phyloP scores from a whole-genome alignment of 2,329 filamentous ascomycete genomes.

The Penicillium sp. region DNA sequence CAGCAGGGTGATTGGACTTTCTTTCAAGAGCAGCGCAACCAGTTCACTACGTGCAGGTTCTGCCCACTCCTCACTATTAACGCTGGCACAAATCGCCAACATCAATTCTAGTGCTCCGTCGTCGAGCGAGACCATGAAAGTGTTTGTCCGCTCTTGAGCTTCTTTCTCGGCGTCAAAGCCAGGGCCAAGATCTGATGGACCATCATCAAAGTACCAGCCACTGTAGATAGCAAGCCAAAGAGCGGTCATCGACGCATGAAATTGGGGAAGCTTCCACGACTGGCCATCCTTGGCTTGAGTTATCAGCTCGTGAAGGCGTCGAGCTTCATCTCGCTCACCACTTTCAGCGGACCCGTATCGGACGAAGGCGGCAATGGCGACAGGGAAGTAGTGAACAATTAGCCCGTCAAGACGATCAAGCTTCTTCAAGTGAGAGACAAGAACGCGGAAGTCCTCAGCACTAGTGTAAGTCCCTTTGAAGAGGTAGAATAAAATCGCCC shows the following conservation, averaged over 20 bases:
- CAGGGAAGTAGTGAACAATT: conserved; percentile 74
- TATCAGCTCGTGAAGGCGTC: conserved; percentile 63
- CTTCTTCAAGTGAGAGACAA: conserved; percentile 63
- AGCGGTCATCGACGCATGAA: conserved; percentile 71
- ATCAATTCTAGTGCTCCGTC: conserved; percentile 92
- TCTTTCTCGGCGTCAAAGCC: conserved; percentile 62
- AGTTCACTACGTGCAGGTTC: conserved; percentile 80
- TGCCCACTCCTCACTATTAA: conserved; percentile 75
- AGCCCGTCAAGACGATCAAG: conserved; percentile 71
- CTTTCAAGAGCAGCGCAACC: conserved; percentile 74
- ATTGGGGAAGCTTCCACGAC: conserved; percentile 64
- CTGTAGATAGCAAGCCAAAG: conserved; percentile 95
- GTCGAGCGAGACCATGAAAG: conserved; percentile 70
- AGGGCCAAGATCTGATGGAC: conserved; percentile 52
- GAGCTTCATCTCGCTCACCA: conserved; percentile 61
- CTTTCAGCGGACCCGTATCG: conserved; percentile 73
- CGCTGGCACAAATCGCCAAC: conserved; percentile 74
- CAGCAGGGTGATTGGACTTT: conserved; percentile 62
- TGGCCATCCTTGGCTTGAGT: conserved; percentile 61
- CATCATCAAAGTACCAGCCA: conserved; percentile 75
- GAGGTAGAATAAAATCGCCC: conserved; percentile 70
- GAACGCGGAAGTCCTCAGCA: conserved; percentile 64
- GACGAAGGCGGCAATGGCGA: conserved; percentile 69
- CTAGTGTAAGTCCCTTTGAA: conserved; percentile 69
- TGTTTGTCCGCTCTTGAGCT: conserved; percentile 62